phyloP scores from a whole-genome alignment of 768 basidiomycete genomes.

The Suillus subluteus region DNA sequence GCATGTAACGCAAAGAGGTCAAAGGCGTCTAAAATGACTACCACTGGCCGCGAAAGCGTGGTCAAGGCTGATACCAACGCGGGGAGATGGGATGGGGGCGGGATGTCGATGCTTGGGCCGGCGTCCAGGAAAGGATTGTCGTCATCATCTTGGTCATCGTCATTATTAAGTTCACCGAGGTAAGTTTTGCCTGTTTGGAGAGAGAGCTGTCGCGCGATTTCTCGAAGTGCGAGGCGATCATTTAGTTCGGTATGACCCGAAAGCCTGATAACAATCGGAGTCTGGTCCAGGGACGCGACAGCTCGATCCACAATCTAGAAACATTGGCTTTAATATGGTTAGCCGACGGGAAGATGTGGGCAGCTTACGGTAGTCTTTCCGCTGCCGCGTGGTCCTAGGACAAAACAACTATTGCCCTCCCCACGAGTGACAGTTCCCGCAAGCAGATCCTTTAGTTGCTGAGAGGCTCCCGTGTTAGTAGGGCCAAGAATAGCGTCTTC shows the following conservation, averaged over 20 bases:
- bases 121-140: conserved; percentile 54
- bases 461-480: conserved; percentile 54
- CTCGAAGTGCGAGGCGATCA: conserved; percentile 89
- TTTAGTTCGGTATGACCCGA: conserved; percentile 86
- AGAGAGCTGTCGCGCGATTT: conserved; percentile 85
- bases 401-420: conserved; percentile 92
- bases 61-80: conserved; percentile 76
- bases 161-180: conserved; percentile 44
- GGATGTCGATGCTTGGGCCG: conserved; percentile 42
- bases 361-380: conserved; percentile 78
- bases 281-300: conserved; percentile 46
- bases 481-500: conserved; percentile 38
- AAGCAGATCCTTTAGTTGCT: conserved; percentile 67
- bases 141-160: conserved; percentile 32
- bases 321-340: conserved; percentile 1
- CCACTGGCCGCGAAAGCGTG: conserved; percentile 75
- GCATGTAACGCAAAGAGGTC: conserved; percentile 93
- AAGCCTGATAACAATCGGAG: conserved; percentile 77
- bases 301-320: conserved; percentile 64
- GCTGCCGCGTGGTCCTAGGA: conserved; percentile 83
- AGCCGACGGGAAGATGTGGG: conserved; percentile 9
- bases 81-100: conserved; percentile 72
- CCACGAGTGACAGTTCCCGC: conserved; percentile 75
- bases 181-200: conserved; percentile 73
- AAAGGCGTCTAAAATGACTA: conserved; percentile 89